Conservation (phyloP, 148 eudicot genomes). For the Tetragonia tetragonoides region DNA sequence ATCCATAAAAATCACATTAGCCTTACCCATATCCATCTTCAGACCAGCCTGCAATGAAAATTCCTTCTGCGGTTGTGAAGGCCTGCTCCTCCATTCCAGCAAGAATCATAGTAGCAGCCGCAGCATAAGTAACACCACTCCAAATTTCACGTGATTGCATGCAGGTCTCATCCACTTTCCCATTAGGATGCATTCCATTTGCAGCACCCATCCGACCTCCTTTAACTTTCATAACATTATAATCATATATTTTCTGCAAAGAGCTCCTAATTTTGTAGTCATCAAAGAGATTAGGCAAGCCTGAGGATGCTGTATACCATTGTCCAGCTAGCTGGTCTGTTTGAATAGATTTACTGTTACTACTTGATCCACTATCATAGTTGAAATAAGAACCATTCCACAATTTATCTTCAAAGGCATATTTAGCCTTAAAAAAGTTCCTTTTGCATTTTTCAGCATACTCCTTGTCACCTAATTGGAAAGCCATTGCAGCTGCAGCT, state of each 20-base stretch:
- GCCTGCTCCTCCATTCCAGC: slow-evolving; percentile 95
- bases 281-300: slow-evolving; percentile 81
- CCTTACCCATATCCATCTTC: slow-evolving; percentile 96
- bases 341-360: slow-evolving; percentile 94
- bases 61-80: slow-evolving; percentile 89
- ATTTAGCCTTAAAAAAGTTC: slow-evolving; percentile 66
- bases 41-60: slow-evolving; percentile 92
- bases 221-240: slow-evolving; percentile 85
- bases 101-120: slow-evolving; percentile 89
- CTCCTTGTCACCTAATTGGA: slow-evolving; percentile 72
- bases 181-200: slow-evolving; percentile 92
- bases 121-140: slow-evolving; percentile 92
- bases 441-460: slow-evolving; percentile 77
- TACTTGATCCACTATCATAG: slow-evolving; percentile 97
- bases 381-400: slow-evolving; percentile 98
- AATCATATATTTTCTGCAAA: slow-evolving; percentile 76
- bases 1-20: background rate
- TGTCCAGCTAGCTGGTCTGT: slow-evolving; percentile 97
- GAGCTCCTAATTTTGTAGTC: slow-evolving; percentile 64
- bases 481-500: slow-evolving; percentile 94
- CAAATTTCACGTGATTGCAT: slow-evolving; percentile 99
- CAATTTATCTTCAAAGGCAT: slow-evolving; percentile 63
- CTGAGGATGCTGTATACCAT: slow-evolving; percentile 94
- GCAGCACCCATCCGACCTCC: slow-evolving; percentile 98
- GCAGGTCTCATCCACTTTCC: slow-evolving; percentile 94